Conservation (phyloP, 768 basidiomycete species). For the Coprinellus micaceus region DNA sequence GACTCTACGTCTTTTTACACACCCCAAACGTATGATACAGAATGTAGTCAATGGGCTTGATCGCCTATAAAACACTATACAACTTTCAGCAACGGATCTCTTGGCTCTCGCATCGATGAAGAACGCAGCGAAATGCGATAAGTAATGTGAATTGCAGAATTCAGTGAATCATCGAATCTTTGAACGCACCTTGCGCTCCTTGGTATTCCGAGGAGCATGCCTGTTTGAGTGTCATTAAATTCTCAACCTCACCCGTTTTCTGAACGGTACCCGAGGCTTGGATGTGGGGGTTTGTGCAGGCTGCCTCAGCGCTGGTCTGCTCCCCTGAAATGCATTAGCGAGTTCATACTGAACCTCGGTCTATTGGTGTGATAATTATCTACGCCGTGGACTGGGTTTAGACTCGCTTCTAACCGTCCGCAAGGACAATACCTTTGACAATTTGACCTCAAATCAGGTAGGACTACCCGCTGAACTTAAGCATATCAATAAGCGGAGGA, state of each 20-base stretch:
- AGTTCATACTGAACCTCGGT: slow-evolving; percentile 20
- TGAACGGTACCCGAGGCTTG: slow-evolving; percentile 28
- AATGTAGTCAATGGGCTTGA: slow-evolving; percentile 25
- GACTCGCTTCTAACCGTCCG: slow-evolving; percentile 25
- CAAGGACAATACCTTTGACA: slow-evolving; percentile 33
- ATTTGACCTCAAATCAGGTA: slow-evolving; percentile 33
- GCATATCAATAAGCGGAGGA: slow-evolving; percentile 89
- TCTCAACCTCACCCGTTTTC: slow-evolving; percentile 40
- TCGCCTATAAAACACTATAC: slow-evolving; percentile 30
- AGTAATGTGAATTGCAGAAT: slow-evolving; percentile 82
- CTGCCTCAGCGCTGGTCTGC: slow-evolving; percentile 22
- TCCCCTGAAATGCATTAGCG: slow-evolving; percentile 48
- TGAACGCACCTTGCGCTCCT: slow-evolving; percentile 77
- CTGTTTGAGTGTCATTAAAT: slow-evolving; percentile 72
- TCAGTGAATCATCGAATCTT: slow-evolving; percentile 83
- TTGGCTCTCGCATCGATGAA: slow-evolving; percentile 66
- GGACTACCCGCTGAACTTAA: slow-evolving; percentile 48
- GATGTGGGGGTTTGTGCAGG: slow-evolving; percentile 39
- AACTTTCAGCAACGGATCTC: slow-evolving; percentile 52
- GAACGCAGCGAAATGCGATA: slow-evolving; percentile 78
- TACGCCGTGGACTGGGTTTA: slow-evolving; percentile 28
- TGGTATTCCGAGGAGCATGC: slow-evolving; percentile 72
- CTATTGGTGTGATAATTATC: slow-evolving; percentile 53
- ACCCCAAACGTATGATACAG: slow-evolving; percentile 19
- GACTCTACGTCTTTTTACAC: slow-evolving; percentile 27